Conservation (phyloP, 1,284 basidiomycete species). For the Ceratobasidium sp. region DNA sequence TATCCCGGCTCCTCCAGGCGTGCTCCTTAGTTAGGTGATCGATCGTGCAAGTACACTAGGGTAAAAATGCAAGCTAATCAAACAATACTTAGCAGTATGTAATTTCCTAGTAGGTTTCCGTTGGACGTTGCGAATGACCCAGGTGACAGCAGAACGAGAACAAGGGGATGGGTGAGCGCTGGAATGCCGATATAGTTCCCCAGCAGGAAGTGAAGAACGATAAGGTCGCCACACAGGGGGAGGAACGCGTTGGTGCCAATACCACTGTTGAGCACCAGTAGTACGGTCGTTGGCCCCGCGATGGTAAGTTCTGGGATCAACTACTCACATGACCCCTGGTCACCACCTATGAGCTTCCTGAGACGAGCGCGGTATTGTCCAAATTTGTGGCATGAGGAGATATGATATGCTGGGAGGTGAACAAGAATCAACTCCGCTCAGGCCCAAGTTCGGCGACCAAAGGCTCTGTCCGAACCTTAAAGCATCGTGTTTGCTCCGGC, state of each 20-base stretch:
- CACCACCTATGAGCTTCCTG: constrained; percentile 25
- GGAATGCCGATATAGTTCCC: constrained; percentile 18
- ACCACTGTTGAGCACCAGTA: constrained; percentile 7
- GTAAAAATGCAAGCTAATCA: constrained; percentile 32
- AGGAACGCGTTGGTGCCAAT: constrained; percentile 12
- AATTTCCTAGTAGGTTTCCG: constrained; percentile 11
- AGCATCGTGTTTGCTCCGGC: neutral
- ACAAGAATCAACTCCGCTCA: constrained; percentile 32
- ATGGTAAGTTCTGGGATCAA: constrained; percentile 28
- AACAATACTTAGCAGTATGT: constrained; percentile 23
- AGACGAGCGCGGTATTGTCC: constrained; percentile 20
- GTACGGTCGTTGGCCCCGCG: neutral
- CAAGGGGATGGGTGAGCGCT: constrained; percentile 1
- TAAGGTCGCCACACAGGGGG: constrained; percentile 31
- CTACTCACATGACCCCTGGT: constrained; percentile 38
- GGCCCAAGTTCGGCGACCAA: constrained; percentile 23
- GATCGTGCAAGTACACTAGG: constrained; percentile 32
- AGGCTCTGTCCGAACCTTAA: constrained; percentile 18
- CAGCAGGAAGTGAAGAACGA: constrained; percentile 24
- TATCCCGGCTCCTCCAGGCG: constrained; percentile 5
- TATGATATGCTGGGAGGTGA: neutral
- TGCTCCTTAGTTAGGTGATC: constrained; percentile 18
- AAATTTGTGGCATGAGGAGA: constrained; percentile 8
- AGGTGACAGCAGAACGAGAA: constrained; percentile 4
- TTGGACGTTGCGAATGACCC: constrained; percentile 3